These are phyloP conservation scores for Monilinia fructigena DNA, from an alignment of 2,329 filamentous ascomycete species.

Conservation along the genomic window DNA sequence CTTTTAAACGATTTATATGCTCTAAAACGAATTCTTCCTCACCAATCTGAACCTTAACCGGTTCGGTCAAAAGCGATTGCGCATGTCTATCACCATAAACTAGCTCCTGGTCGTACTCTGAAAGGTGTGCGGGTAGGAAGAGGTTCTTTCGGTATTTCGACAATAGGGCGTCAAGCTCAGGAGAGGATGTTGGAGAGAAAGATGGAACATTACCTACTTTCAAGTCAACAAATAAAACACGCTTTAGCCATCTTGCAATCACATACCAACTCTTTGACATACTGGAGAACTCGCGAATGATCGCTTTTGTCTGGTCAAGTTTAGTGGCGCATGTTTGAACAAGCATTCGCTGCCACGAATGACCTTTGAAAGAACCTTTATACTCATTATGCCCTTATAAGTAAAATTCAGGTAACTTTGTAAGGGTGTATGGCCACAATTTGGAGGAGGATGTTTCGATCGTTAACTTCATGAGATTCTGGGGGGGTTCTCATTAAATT, in stretches of 20 bases:
- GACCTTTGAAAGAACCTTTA: constrained; percentile 24
- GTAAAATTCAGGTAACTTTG: background rate
- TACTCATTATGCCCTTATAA: constrained; percentile 27
- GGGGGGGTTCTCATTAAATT: constrained; percentile 3
- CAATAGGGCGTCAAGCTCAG: constrained; percentile 55
- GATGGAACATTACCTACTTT: constrained; percentile 34
- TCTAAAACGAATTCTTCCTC: constrained; percentile 45
- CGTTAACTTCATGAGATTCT: background rate
- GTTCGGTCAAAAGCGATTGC: constrained; percentile 52
- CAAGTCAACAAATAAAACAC: constrained; percentile 8
- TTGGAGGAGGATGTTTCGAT: background rate
- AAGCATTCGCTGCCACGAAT: constrained; percentile 30
- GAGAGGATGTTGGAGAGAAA: constrained; percentile 52
- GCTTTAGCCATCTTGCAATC: background rate
- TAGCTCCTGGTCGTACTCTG: constrained; percentile 51
- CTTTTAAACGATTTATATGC: constrained; percentile 32
- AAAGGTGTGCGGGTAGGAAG: constrained; percentile 61
- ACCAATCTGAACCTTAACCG: constrained; percentile 58
- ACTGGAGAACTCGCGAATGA: constrained; percentile 37
- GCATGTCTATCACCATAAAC: constrained; percentile 51
- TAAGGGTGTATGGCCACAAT: background rate
- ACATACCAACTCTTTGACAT: constrained; percentile 33
- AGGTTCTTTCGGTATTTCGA: constrained; percentile 55
- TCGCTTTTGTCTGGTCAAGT: constrained; percentile 27
- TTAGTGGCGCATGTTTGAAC: constrained; percentile 22